These are phyloP conservation scores for Lepiota venenata DNA, from an alignment of 768 basidiomycete genomes.

Conservation along the genomic window DNA sequence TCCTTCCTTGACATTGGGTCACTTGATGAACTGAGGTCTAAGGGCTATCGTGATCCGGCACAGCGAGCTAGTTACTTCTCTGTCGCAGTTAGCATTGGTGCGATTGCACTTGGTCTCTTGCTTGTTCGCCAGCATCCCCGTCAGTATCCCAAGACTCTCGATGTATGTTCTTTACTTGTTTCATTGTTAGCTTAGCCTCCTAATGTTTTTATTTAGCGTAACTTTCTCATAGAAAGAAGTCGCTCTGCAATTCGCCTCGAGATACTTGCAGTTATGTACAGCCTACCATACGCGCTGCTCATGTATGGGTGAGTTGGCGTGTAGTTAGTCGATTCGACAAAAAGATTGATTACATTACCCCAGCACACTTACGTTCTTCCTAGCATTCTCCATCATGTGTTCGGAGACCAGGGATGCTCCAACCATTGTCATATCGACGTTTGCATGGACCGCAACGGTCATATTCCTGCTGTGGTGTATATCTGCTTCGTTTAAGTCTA, in stretches of 20 bases:
- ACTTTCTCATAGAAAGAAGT: slow-evolving; percentile 8
- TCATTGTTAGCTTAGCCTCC: neutral
- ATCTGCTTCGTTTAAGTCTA: neutral
- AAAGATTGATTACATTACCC: neutral
- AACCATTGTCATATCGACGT: neutral
- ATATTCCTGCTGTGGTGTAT: neutral
- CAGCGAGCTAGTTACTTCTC: slow-evolving; percentile 15
- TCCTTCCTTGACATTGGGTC: slow-evolving; percentile 14
- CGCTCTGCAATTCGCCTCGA: slow-evolving; percentile 8
- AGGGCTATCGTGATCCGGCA: slow-evolving; percentile 3
- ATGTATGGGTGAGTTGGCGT: slow-evolving; percentile 10
- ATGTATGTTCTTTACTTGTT: neutral
- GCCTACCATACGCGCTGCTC: slow-evolving; percentile 11
- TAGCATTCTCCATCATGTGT: slow-evolving; percentile 5
- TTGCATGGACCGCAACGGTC: neutral
- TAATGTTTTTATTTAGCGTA: neutral
- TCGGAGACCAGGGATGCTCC: neutral
- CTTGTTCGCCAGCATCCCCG: slow-evolving; percentile 10
- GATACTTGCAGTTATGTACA: slow-evolving; percentile 12
- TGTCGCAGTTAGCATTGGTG: slow-evolving; percentile 12
- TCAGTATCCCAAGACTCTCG: neutral
- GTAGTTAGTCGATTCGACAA: neutral
- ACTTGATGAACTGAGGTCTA: slow-evolving; percentile 6
- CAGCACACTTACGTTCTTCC: neutral
- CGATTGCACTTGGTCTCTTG: slow-evolving; percentile 12